Conservation (phyloP, 2,329 filamentous ascomycete genomes). For the Exophiala phaeomuriformis region DNA sequence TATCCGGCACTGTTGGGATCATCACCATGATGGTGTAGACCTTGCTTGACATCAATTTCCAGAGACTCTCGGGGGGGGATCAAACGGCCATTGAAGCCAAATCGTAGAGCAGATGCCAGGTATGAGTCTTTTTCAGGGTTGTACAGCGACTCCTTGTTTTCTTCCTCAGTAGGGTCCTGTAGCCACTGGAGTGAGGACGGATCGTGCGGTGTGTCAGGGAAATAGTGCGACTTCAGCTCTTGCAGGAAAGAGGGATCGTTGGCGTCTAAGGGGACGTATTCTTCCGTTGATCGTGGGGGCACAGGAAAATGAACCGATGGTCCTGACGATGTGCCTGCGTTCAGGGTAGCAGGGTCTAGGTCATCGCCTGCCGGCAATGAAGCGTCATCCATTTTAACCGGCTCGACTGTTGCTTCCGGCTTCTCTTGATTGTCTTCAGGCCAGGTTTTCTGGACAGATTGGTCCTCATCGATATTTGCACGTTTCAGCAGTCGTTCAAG, state of each 20-base stretch:
- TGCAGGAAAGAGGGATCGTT: constrained; percentile 73
- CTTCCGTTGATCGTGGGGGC: constrained; percentile 39
- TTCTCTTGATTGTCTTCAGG: constrained; percentile 8
- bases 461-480: constrained; percentile 63
- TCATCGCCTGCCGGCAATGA: constrained; percentile 16
- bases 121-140: constrained; percentile 64
- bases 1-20: constrained; percentile 93
- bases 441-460: constrained; percentile 9
- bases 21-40: constrained; percentile 87
- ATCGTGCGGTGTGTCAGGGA: constrained; percentile 77
- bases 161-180: constrained; percentile 58
- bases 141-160: constrained; percentile 66
- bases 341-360: neutral
- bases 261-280: constrained; percentile 70
- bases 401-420: neutral
- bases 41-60: constrained; percentile 65
- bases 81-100: constrained; percentile 76
- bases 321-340: constrained; percentile 27
- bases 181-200: constrained; percentile 87
- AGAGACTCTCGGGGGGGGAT: constrained; percentile 70
- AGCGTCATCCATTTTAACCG: constrained; percentile 1
- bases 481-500: constrained; percentile 69
- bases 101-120: constrained; percentile 65
- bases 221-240: constrained; percentile 86
- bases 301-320: constrained; percentile 40